Evolutionary conservation across 495 filamentous ascomycete genomes (phyloP), one percentile per base, ranked within the genome.

Genomic region (Aspergillus avenaceus): DNA sequence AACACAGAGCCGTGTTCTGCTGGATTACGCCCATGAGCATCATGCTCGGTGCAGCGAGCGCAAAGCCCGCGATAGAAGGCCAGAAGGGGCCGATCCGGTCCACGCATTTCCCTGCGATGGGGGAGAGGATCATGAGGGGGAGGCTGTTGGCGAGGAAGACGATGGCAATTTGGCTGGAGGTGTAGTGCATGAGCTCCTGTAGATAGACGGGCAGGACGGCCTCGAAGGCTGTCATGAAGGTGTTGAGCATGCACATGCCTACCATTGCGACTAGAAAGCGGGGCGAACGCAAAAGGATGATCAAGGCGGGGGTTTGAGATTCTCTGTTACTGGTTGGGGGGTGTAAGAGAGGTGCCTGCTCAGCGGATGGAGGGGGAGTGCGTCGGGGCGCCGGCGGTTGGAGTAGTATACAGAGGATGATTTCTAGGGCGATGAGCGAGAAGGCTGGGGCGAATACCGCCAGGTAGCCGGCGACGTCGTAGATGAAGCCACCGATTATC

Each of bases 361-460:
- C 34, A 2, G 2, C 3, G n/a, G 14, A 19, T 19, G 14, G 3
- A 31, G 9, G 28, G 34, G 16, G 6, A 8, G 18, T 38, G 16
- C 9, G 5, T 6, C 34, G 11, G 16, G 14, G 32, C 11, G 22
- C 14, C 22, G 18, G 27, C 2, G 31, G n/a, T n/a, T 14, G 5
- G 2, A 48, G 12, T 0, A 40, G n/a, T 19, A 36, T 8, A 9
- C 32, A 23, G 2, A 40, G 32, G n/a, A 40, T 13, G 14, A 48
- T 26, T 7, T 48, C 45, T 5, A 48, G 19, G 21, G 3, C 5
- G 32, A 48, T 38, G 7, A 48, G 12, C 0, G 31, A 31, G 18
- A 48, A 48, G 2, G 45, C 45, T 4, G 24, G 22, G 8, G 23
- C 31, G 12, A 48, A 48, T 8, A 48, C 45, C 8, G 45, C 31